These are phyloP conservation scores for Gypsophila paniculata DNA, from an alignment of 179 eudicot species.

Conservation along the genomic window DNA sequence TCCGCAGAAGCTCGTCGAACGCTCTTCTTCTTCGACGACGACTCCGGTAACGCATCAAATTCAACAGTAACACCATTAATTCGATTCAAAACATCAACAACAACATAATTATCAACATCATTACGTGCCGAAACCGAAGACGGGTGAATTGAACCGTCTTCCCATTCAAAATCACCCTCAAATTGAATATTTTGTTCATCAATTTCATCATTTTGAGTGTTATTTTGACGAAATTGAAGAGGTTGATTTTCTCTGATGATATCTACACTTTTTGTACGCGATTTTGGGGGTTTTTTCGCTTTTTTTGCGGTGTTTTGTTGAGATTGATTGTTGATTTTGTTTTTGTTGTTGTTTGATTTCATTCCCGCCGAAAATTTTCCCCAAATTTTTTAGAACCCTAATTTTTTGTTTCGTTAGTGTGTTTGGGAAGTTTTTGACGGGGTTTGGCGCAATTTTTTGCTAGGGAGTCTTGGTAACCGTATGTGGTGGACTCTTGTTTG, in stretches of 20 bases:
- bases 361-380: slow-evolving; percentile 17
- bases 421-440: background rate
- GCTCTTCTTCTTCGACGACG: slow-evolving; percentile 47
- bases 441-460: slow-evolving; percentile 18
- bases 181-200: slow-evolving; percentile 13
- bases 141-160: slow-evolving; percentile 23
- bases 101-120: background rate
- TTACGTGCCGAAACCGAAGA: slow-evolving; percentile 8
- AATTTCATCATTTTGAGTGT: background rate
- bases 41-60: slow-evolving; percentile 54
- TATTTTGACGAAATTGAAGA: slow-evolving; percentile 22
- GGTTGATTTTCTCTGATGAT: slow-evolving; percentile 33
- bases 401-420: no score
- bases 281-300: slow-evolving; percentile 13
- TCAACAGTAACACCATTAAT: slow-evolving; percentile 58
- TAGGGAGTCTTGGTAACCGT: no score
- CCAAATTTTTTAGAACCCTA: background rate
- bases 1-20: slow-evolving; percentile 71
- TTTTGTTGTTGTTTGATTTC: slow-evolving; percentile 21
- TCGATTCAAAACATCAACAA: slow-evolving; percentile 18
- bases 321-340: background rate
- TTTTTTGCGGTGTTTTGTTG: background rate
- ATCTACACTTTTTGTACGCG: slow-evolving; percentile 20
- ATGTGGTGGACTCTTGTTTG: no score
- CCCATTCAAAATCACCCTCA: slow-evolving; percentile 27